phyloP scores from a whole-genome alignment of 2,329 filamentous ascomycete species.

The Talaromyces amestolkiae region DNA sequence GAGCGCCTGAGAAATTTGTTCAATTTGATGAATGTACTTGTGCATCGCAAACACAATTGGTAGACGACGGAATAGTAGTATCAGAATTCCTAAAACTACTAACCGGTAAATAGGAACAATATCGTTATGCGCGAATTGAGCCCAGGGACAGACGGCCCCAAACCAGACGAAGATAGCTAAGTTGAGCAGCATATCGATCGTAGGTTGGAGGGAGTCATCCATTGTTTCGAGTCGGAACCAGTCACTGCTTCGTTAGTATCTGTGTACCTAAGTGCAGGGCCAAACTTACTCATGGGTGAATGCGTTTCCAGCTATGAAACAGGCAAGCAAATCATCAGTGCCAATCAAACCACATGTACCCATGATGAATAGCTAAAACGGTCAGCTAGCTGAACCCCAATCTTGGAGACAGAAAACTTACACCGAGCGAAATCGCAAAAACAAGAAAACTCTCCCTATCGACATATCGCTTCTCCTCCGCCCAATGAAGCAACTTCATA shows the following conservation, averaged over 20 bases:
- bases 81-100: slow-evolving; percentile 68
- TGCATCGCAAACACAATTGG: slow-evolving; percentile 74
- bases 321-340: slow-evolving; percentile 85
- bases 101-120: slow-evolving; percentile 74
- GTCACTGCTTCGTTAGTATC: slow-evolving; percentile 51
- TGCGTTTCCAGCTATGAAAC: slow-evolving; percentile 85
- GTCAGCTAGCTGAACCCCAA: slow-evolving; percentile 6
- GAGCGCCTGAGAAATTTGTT: slow-evolving; percentile 68
- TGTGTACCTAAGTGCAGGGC: no score
- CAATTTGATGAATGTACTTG: slow-evolving; percentile 74
- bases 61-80: slow-evolving; percentile 73
- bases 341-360: slow-evolving; percentile 85
- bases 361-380: slow-evolving; percentile 67
- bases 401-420: slow-evolving; percentile 38
- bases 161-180: slow-evolving; percentile 88
- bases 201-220: slow-evolving; percentile 90
- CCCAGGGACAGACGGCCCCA: slow-evolving; percentile 81
- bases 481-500: slow-evolving; percentile 79
- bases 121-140: slow-evolving; percentile 62
- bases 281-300: slow-evolving; percentile 75
- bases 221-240: slow-evolving; percentile 88
- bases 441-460: slow-evolving; percentile 85
- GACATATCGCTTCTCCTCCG: slow-evolving; percentile 75
- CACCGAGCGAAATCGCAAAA: slow-evolving; percentile 77
- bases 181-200: slow-evolving; percentile 92